Evolutionary conservation across 2,329 filamentous ascomycete species (phyloP), one percentile per base, ranked within the genome.

Genomic region (Polytolypa hystricis): DNA sequence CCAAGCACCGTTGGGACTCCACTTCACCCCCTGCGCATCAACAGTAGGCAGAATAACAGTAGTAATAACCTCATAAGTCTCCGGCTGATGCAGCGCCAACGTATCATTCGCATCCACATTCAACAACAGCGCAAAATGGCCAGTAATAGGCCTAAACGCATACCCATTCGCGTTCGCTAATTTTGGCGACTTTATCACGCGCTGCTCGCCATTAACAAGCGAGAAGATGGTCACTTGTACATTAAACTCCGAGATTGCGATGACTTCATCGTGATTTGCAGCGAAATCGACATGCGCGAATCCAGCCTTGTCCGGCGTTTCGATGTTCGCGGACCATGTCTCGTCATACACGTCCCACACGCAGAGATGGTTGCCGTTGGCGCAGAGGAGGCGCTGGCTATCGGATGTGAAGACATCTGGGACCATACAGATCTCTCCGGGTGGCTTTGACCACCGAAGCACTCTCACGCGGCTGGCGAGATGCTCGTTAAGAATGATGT

Each of bases 1-100:
- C 74, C 74, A 79, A 41, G 62, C 60, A 3, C 74, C 73, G 52
- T 77, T 70, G 0, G 66, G 64, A 43, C 71, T 76, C 73, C 74
- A 79, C 49, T 67, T 70, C 23, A 79, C 37, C 0, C 69, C 70
- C 41, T 71, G 70, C 1, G 71, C 73, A 56, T 79, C 74, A 11
- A 63, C 50, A 2, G 72, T 76, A 2, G 69, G 46, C 5, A 72
- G 50, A 2, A 34, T 25, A n/a, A 56, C 49, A 6, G 52, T 53
- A 7, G 48, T 48, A 4, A 62, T 46, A 2, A 55, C 45, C 14
- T 57, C 53, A 35, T 62, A 60, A 1, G 56, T 52, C 19, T 44
- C 39, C 30, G 47, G 47, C 18, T 61, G 53, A 38, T 64, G 60
- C 4, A 64, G 51, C 1, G 60, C 62, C 23, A 64, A 42, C 15